phyloP scores from a whole-genome alignment of 106 monocot species.

The Phalaenopsis aphrodite region DNA sequence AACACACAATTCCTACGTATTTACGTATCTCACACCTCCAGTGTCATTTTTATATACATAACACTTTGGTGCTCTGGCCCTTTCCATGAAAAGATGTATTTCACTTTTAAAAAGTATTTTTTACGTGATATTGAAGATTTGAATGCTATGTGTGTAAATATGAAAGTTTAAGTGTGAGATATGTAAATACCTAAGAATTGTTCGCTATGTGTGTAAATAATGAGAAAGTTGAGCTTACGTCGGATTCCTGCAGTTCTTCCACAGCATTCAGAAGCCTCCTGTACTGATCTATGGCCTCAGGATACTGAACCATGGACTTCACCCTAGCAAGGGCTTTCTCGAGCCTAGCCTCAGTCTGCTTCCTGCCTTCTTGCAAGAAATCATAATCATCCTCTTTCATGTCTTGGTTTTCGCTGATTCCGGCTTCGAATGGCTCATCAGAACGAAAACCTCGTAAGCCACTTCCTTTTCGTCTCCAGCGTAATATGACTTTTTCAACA shows the following conservation, averaged over 20 bases:
- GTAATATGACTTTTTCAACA: constrained; percentile 80
- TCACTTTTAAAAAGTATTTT: no score
- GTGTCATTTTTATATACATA: no score
- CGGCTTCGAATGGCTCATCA: constrained; percentile 37
- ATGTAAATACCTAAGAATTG: not conserved
- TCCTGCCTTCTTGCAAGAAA: constrained; percentile 73
- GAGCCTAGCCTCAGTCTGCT: constrained; percentile 73
- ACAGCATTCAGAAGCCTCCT: constrained; percentile 56
- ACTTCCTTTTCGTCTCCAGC: constrained; percentile 84
- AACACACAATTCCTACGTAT: no score
- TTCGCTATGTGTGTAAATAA: not conserved
- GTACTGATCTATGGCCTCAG: constrained; percentile 96
- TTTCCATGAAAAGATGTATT: no score
- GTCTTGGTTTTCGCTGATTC: constrained; percentile 19
- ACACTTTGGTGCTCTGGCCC: no score
- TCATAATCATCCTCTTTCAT: constrained; percentile 71
- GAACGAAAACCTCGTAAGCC: constrained; percentile 63
- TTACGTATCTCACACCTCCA: no score
- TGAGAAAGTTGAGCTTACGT: constrained; percentile 34
- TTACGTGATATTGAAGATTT: no score
- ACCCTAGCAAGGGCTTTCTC: constrained; percentile 92
- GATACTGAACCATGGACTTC: constrained; percentile 96
- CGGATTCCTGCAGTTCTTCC: constrained; percentile 60
- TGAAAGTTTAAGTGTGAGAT: not conserved
- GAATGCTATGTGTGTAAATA: not conserved